Evolutionary conservation across 768 basidiomycete genomes (phyloP).

Genomic region (Podaxis sp.): DNA sequence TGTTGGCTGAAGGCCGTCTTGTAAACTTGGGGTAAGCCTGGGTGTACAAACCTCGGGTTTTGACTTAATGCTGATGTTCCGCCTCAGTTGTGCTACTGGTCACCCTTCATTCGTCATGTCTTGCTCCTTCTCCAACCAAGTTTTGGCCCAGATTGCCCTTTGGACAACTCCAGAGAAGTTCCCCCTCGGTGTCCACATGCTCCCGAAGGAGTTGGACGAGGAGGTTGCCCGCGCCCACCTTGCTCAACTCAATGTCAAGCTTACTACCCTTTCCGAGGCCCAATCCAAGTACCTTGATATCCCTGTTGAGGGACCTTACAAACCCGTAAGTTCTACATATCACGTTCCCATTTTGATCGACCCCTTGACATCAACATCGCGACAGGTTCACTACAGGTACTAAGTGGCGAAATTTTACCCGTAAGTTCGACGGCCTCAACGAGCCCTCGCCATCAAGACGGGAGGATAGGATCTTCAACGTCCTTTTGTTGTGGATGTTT

Average conservation of each 20-base stretch:
- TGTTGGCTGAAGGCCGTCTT: conserved; percentile 97
- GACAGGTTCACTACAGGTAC: conserved; percentile 42
- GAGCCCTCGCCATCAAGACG: conserved; percentile 60
- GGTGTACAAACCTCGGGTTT: neutral
- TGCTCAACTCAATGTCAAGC: conserved; percentile 86
- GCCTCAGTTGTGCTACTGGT: conserved; percentile 83
- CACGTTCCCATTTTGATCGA: neutral
- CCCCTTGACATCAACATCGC: conserved; percentile 1
- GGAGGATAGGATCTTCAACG: conserved; percentile 66
- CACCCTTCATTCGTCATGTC: conserved; percentile 99
- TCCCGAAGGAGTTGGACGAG: conserved; percentile 98
- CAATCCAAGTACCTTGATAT: conserved; percentile 94
- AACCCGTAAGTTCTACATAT: conserved; percentile 32
- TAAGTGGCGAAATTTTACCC: conserved; percentile 26
- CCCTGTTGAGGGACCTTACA: conserved; percentile 70
- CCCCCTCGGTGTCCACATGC: conserved; percentile 96
- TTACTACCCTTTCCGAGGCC: conserved; percentile 65
- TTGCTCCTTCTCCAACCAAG: conserved; percentile 99
- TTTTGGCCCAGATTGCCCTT: conserved; percentile 95
- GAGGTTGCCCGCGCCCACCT: conserved; percentile 98
- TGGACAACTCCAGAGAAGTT: conserved; percentile 93
- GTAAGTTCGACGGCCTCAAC: conserved; percentile 67
- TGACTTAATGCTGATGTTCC: conserved; percentile 11
- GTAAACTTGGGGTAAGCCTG: conserved; percentile 87
- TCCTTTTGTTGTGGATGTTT: conserved; percentile 47